A percentile compares a stretch with the other conserved stretches of the same genome.
Evolutionary conservation across 352 stramenopile species (phyloP).

Genomic region (Phytophthora kernoviae): DNA sequence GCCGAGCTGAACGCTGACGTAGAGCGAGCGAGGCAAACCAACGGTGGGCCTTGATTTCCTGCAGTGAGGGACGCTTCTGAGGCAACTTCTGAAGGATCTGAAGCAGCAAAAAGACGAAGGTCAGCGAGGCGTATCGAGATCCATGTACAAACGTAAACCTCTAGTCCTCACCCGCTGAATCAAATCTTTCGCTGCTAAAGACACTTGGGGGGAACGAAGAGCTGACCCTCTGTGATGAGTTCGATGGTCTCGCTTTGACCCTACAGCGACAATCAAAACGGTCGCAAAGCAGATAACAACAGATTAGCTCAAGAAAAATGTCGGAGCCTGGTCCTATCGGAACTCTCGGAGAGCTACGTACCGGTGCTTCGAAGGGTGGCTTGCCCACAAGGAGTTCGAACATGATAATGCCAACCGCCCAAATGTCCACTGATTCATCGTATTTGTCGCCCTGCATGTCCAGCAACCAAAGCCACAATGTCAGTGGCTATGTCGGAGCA

Average conservation of each 20-base stretch:
- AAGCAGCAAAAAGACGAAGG: background rate
- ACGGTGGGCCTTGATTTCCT: conserved; percentile 75
- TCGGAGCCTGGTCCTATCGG: no score
- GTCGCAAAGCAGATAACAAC: no score
- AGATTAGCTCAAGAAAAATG: no score
- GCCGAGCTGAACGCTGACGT: conserved; percentile 49
- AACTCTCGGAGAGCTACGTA: conserved; percentile 29
- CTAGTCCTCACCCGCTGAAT: conserved; percentile 54
- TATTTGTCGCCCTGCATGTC: conserved; percentile 91
- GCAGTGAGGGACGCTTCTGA: conserved; percentile 57
- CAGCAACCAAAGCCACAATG: background rate
- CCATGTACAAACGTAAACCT: background rate
- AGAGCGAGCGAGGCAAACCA: conserved; percentile 71
- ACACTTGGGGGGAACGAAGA: conserved; percentile 76
- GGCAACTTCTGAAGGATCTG: conserved; percentile 83
- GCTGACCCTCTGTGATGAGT: conserved; percentile 90
- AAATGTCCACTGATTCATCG: conserved; percentile 99
- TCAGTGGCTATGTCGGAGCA: conserved; percentile 10
- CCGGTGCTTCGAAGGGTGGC: conserved; percentile 96
- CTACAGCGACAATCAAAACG: conserved; percentile 45
- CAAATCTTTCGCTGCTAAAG: conserved; percentile 71
- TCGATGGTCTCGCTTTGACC: conserved; percentile 96
- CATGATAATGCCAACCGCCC: conserved; percentile 98
- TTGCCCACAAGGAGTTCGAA: conserved; percentile 98
- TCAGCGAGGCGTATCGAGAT: background rate